These are phyloP conservation scores for Naganishia friedmannii DNA, from an alignment of 768 basidiomycete genomes.

Conservation along the genomic window DNA sequence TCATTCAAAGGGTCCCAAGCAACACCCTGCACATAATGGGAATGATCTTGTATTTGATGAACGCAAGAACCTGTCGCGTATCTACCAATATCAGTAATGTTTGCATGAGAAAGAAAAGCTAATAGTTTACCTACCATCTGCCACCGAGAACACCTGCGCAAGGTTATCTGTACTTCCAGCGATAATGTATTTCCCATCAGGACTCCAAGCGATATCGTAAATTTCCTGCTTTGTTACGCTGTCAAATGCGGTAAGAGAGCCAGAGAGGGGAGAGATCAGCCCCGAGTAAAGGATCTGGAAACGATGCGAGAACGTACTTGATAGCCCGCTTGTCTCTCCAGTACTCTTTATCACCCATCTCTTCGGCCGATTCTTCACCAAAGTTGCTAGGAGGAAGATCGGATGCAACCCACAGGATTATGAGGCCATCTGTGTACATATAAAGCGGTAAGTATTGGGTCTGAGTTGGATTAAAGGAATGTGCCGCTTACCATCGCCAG, in stretches of 20 bases:
- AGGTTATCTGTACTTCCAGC: conserved; percentile 97
- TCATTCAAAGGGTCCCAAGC: conserved; percentile 98
- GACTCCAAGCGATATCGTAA: conserved; percentile 97
- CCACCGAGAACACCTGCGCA: conserved; percentile 73
- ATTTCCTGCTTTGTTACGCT: conserved; percentile 94
- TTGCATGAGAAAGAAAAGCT: not conserved
- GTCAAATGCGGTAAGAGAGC: conserved; percentile 9
- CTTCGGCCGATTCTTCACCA: conserved; percentile 78
- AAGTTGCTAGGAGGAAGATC: conserved; percentile 72
- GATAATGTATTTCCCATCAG: conserved; percentile 86
- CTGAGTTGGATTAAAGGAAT: not conserved
- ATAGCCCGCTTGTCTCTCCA: conserved; percentile 85
- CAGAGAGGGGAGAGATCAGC: not conserved
- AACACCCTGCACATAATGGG: conserved; percentile 95
- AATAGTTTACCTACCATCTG: conserved; percentile 61
- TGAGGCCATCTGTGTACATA: conserved; percentile 75
- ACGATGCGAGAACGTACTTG: conserved; percentile 57
- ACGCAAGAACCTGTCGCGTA: conserved; percentile 69
- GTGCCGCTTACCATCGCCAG: conserved; percentile 78
- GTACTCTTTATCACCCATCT: conserved; percentile 85
- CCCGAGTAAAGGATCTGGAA: not conserved
- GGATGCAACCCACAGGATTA: conserved; percentile 90
- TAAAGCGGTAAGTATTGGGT: not conserved
- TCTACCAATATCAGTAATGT: not conserved
- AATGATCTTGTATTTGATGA: conserved; percentile 86